Evolutionary conservation across 768 basidiomycete species (phyloP).

Genomic region (Psilocybe cyanescens): DNA sequence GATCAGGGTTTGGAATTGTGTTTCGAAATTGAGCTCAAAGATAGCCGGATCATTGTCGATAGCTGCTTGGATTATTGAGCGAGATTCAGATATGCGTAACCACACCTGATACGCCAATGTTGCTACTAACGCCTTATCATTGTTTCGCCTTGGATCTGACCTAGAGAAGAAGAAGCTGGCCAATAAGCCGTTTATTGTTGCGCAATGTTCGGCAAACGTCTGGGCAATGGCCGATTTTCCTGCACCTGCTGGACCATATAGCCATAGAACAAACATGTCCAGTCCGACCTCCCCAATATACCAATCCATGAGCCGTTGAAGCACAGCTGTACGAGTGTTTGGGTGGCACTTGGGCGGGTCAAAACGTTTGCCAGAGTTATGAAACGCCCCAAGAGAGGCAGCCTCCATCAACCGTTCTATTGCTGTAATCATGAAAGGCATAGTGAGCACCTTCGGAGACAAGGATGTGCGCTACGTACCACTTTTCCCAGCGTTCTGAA

Average conservation of each 20-base stretch:
- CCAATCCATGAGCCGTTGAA: slow-evolving; percentile 15
- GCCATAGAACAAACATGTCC: slow-evolving; percentile 16
- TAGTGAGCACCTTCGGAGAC: too few relatives aligned
- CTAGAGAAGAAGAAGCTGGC: slow-evolving; percentile 21
- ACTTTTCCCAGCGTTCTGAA: too few relatives aligned
- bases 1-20: slow-evolving; percentile 15
- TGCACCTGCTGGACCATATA: slow-evolving; percentile 20
- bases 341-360: slow-evolving; percentile 19
- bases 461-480: too few relatives aligned
- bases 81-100: neutral
- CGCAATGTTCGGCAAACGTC: slow-evolving; percentile 12
- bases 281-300: neutral
- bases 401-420: neutral
- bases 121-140: slow-evolving; percentile 1
- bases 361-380: slow-evolving; percentile 13
- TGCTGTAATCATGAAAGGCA: neutral
- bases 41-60: slow-evolving; percentile 10
- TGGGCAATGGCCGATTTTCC: slow-evolving; percentile 25
- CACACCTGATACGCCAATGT: slow-evolving; percentile 20
- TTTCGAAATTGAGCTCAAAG: neutral
- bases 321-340: slow-evolving; percentile 14
- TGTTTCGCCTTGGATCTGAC: slow-evolving; percentile 3
- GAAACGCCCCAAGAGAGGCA: slow-evolving; percentile 4
- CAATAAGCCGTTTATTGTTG: neutral
- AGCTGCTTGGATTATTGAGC: neutral